Evolutionary conservation across 768 basidiomycete genomes (phyloP).

Genomic region (Chlorophyllum brunneum): DNA sequence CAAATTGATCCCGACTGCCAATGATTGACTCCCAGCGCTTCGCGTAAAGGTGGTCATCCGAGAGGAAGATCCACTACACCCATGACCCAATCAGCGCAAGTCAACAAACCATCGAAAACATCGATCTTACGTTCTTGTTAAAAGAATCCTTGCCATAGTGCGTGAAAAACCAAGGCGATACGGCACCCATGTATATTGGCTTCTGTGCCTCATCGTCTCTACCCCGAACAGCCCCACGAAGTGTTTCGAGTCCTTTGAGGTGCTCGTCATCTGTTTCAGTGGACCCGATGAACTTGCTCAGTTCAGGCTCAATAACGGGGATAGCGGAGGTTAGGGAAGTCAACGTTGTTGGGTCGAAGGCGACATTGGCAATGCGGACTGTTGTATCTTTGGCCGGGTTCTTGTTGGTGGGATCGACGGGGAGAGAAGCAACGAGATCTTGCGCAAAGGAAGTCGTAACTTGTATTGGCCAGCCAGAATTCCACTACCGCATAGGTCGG

Average conservation of each 20-base stretch:
- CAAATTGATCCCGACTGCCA: slow-evolving; percentile 48
- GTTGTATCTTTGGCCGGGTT: neutral
- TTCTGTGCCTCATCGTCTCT: slow-evolving; percentile 25
- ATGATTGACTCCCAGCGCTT: slow-evolving; percentile 69
- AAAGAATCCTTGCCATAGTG: slow-evolving; percentile 65
- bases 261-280: slow-evolving; percentile 54
- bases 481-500: slow-evolving; percentile 48
- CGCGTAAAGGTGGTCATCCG: slow-evolving; percentile 64
- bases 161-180: slow-evolving; percentile 78
- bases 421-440: slow-evolving; percentile 20
- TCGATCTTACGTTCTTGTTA: slow-evolving; percentile 62
- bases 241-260: slow-evolving; percentile 35
- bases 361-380: slow-evolving; percentile 7
- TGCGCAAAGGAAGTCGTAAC: slow-evolving; percentile 41
- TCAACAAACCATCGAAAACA: neutral
- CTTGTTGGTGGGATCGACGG: neutral
- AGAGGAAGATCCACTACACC: slow-evolving; percentile 56
- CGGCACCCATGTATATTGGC: slow-evolving; percentile 45
- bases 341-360: slow-evolving; percentile 14
- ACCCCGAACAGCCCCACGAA: slow-evolving; percentile 20
- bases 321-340: slow-evolving; percentile 17
- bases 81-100: neutral
- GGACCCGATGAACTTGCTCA: slow-evolving; percentile 40
- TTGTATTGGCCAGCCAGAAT: slow-evolving; percentile 74
- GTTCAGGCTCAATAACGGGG: slow-evolving; percentile 21